phyloP scores from a whole-genome alignment of 1,284 basidiomycete species.

The Cutaneotrichosporon dermatis region DNA sequence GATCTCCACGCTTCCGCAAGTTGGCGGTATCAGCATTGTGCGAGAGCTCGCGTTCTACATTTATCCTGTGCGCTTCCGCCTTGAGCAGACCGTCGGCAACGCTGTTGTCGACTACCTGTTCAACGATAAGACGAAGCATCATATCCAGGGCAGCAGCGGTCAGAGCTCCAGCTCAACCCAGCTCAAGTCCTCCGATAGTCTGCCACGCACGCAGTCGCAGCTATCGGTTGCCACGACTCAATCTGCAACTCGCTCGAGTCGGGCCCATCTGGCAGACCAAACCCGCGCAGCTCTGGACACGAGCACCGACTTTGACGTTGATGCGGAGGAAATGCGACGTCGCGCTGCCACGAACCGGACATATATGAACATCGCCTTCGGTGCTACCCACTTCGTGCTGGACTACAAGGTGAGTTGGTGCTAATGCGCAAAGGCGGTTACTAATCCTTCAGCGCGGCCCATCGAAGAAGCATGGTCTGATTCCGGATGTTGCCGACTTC shows the following conservation, averaged over 20 bases:
- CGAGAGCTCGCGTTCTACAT: slow-evolving; percentile 75
- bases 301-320: slow-evolving; percentile 17
- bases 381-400: slow-evolving; percentile 53
- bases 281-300: too few relatives aligned
- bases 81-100: slow-evolving; percentile 76
- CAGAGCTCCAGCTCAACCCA: background rate
- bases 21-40: slow-evolving; percentile 90
- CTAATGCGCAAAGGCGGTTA: background rate
- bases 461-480: slow-evolving; percentile 48
- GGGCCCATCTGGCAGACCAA: too few relatives aligned
- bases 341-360: slow-evolving; percentile 55
- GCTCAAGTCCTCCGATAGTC: background rate
- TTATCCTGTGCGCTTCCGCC: slow-evolving; percentile 81
- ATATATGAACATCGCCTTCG: slow-evolving; percentile 74
- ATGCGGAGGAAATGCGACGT: slow-evolving; percentile 48
- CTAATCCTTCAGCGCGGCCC: slow-evolving; percentile 42
- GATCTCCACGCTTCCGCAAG: slow-evolving; percentile 79
- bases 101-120: slow-evolving; percentile 87
- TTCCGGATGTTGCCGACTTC: slow-evolving; percentile 51
- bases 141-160: background rate
- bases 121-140: slow-evolving; percentile 26
- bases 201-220: background rate
- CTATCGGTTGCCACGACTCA: background rate
- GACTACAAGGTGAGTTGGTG: slow-evolving; percentile 51
- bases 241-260: background rate